Percentiles rank a stretch among this genome's conserved stretches.
Evolutionary conservation across 805 yeast genomes (phyloP).

Genomic region (Hanseniaspora mollemarum): DNA sequence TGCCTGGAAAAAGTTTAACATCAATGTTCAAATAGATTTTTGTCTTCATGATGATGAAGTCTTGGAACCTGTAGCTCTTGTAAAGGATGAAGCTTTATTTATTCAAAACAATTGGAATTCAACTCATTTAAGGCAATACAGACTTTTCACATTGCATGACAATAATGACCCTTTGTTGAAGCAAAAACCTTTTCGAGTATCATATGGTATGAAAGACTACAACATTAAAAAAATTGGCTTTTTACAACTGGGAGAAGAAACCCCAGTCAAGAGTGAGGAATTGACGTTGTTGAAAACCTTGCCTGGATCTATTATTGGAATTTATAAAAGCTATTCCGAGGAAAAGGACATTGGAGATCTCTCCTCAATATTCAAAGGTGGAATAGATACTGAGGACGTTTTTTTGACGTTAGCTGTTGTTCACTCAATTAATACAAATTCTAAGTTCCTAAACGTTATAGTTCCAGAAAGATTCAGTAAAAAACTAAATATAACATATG

Average conservation of each 20-base stretch:
- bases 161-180: background rate
- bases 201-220: slow-evolving; percentile 31
- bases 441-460: slow-evolving; percentile 42
- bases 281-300: slow-evolving; percentile 19
- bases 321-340: slow-evolving; percentile 17
- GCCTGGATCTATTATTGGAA: slow-evolving; percentile 31
- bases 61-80: too few relatives aligned
- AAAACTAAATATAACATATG: slow-evolving; percentile 18
- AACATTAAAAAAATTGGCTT: slow-evolving; percentile 4
- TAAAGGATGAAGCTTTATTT: background rate
- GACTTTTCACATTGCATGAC: slow-evolving; percentile 46
- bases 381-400: background rate
- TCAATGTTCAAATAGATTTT: background rate
- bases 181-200: slow-evolving; percentile 33
- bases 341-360: slow-evolving; percentile 18
- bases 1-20: background rate
- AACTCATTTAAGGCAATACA: slow-evolving; percentile 42
- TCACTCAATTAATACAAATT: slow-evolving; percentile 46
- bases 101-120: slow-evolving; percentile 35
- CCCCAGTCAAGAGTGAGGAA: slow-evolving; percentile 3
- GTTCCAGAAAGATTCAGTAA: slow-evolving; percentile 33
- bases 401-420: slow-evolving; percentile 37
- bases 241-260: background rate
- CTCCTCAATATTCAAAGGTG: slow-evolving; percentile 23
- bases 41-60: background rate